phyloP scores from a whole-genome alignment of 176 grass and related monocot species.

The Phragmites australis region DNA sequence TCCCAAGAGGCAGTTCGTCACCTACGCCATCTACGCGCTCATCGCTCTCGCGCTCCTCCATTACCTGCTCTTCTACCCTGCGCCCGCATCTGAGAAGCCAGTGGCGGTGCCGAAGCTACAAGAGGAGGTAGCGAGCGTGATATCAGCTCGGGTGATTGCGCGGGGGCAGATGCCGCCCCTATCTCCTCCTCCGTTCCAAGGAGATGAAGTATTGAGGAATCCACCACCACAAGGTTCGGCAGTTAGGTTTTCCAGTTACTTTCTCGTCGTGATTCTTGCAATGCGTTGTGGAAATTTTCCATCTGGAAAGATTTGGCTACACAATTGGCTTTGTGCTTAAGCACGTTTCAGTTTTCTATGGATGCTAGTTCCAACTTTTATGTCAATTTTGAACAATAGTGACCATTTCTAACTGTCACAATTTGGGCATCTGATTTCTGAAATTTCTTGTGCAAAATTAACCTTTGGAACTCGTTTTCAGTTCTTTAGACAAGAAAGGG shows the following conservation, averaged over 20 bases:
- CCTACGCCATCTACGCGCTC: slow-evolving; percentile 55
- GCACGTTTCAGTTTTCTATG: not conserved
- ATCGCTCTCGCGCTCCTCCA: slow-evolving; percentile 67
- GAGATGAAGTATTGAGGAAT: not conserved
- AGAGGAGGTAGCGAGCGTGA: not conserved
- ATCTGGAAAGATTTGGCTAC: not conserved
- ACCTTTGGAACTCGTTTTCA: not conserved
- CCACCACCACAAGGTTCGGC: not conserved
- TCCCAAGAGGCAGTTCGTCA: slow-evolving; percentile 47
- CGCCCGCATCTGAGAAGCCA: not conserved
- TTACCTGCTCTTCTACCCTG: slow-evolving; percentile 54
- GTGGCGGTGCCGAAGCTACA: not conserved
- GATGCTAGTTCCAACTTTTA: not conserved
- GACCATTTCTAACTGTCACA: not conserved
- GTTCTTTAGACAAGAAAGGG: not conserved
- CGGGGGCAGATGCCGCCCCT: not conserved
- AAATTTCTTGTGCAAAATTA: not conserved
- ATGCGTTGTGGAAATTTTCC: not conserved
- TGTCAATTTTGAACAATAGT: not conserved
- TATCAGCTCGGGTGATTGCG: not conserved
- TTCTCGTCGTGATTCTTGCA: not conserved
- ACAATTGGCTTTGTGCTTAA: not conserved
- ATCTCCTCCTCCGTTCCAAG: not conserved
- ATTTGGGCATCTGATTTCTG: not conserved
- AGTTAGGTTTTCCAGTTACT: not conserved